phyloP scores from a whole-genome alignment of 805 yeast species.

The Zygosaccharomyces rouxii region DNA sequence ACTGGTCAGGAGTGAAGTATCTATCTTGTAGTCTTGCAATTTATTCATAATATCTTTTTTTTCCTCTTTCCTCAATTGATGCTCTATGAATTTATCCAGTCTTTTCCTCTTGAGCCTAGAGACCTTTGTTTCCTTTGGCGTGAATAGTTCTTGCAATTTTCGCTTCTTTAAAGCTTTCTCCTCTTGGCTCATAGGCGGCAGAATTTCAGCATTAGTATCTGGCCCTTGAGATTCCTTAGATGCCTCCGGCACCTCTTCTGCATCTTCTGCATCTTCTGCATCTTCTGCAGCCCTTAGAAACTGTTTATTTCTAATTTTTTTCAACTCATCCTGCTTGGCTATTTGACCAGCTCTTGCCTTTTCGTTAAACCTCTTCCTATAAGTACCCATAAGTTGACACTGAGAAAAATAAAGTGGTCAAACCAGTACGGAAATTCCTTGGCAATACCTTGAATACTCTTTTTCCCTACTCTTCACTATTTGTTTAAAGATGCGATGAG shows the following conservation, averaged over 20 bases:
- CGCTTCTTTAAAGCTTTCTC: constrained; percentile 65
- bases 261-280: constrained; percentile 32
- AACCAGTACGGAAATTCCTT: background rate
- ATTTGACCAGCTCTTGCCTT: constrained; percentile 83
- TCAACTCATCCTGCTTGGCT: constrained; percentile 68
- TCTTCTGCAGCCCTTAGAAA: constrained; percentile 49
- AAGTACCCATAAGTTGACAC: constrained; percentile 60
- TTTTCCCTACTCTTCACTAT: background rate
- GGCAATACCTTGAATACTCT: background rate
- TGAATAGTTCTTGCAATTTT: constrained; percentile 53
- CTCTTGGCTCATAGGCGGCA: constrained; percentile 57
- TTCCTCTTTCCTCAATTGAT: constrained; percentile 84
- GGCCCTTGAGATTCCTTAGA: constrained; percentile 15
- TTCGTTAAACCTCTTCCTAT: constrained; percentile 75
- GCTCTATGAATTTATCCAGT: constrained; percentile 87
- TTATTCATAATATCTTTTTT: constrained; percentile 72
- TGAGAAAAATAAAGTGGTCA: background rate
- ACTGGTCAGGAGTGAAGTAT: constrained; percentile 63
- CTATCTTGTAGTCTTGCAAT: constrained; percentile 57
- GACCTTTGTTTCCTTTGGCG: constrained; percentile 63
- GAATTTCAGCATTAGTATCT: constrained; percentile 57
- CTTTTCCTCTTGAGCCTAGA: constrained; percentile 72
- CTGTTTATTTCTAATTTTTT: constrained; percentile 64
- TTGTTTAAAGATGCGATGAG: constrained; percentile 15
- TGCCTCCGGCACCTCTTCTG: constrained; percentile 14